Evolutionary conservation across 176 grass and related monocot genomes (phyloP).

Genomic region (Aegilops speltoides): DNA sequence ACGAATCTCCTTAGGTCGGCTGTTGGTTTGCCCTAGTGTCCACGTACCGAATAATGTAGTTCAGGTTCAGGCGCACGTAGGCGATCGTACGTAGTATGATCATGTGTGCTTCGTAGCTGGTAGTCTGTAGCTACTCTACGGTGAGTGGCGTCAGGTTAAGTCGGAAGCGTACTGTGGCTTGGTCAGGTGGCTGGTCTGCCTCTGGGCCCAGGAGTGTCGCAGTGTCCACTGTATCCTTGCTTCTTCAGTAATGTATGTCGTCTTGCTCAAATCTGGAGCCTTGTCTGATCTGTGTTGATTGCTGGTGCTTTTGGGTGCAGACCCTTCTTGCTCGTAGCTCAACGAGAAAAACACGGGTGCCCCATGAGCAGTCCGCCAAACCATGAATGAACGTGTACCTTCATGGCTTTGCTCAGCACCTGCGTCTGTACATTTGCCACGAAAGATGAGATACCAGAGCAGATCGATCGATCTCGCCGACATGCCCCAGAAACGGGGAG

Average conservation of each 20-base stretch:
- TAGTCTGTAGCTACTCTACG: not conserved
- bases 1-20: not conserved
- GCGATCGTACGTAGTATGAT: not conserved
- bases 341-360: too few relatives aligned
- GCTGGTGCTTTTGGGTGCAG: not conserved
- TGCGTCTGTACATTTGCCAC: too few relatives aligned
- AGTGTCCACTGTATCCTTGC: not conserved
- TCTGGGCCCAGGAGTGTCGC: not conserved
- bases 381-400: too few relatives aligned
- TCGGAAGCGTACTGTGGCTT: not conserved
- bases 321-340: not conserved
- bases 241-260: not conserved
- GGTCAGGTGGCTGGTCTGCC: not conserved
- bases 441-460: too few relatives aligned
- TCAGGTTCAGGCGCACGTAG: not conserved
- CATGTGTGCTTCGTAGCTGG: not conserved
- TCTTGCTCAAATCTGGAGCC: not conserved
- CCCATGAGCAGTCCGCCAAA: too few relatives aligned
- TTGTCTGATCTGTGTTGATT: not conserved
- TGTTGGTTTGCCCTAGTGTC: not conserved
- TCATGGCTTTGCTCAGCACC: too few relatives aligned
- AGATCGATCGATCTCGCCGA: too few relatives aligned
- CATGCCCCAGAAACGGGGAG: too few relatives aligned
- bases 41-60: constrained; percentile 11
- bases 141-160: not conserved